Evolutionary conservation across 1,139 yeast species (phyloP), one percentile per base, ranked within the genome.

Genomic region (Wickerhamomyces sp.): DNA sequence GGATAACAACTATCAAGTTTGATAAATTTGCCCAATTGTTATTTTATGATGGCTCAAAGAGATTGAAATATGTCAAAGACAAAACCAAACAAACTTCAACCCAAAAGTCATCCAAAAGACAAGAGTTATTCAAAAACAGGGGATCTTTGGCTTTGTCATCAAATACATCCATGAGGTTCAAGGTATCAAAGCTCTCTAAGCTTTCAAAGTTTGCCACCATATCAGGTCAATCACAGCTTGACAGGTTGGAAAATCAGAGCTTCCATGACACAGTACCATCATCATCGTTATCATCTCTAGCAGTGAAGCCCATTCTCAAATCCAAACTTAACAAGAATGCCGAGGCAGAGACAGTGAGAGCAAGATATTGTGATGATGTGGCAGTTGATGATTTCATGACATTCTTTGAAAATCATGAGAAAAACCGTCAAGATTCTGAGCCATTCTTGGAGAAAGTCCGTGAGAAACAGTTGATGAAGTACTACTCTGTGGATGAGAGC

Each of bases 381-480:
- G 61, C 51, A 7, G 47, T 66, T 37, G 60, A 57, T 6, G 65
- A 65, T 18, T 67, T 67, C 39, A 36, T 66, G 37, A 51, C 51
- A 13, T 53, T 55, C 30, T 65, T 67, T 44, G 68, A 66, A 31
- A 47, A 49, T 3, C 60, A 57, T 39, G 71, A 67, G 40, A 53
- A 54, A 35, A 49, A 55, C 38, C 53, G 69, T 27, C 43, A 56
- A 47, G 62, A 58, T 15, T 48, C 54, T 10, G 67, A 59, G 32
- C 62, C 61, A 5, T 49, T 46, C 27, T 53, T 65, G 39, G 60
- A 56, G 5, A 52, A 48, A 11, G 51, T 52, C n/a, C 54, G 72
- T 29, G 62, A 61, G 34, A 50, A 53, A 31, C 72, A 67, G 45
- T 43, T 67, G 11, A 45, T 47, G 23, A 52, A 52, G 7, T 67